These are phyloP conservation scores for Annulohypoxylon maeteangense DNA, from an alignment of 495 filamentous ascomycete species.

Conservation along the genomic window DNA sequence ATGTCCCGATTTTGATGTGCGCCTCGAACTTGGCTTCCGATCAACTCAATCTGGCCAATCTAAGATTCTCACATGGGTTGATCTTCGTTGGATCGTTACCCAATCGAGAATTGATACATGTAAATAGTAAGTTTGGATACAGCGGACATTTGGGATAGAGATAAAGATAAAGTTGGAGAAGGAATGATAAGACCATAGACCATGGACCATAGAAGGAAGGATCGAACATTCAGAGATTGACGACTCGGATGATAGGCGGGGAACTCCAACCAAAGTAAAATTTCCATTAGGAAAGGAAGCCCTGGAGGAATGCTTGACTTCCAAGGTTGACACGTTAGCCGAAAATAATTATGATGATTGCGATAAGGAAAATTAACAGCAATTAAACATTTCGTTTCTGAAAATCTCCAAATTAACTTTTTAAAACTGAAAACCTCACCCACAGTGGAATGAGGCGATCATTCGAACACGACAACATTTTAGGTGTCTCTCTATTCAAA, in stretches of 20 bases:
- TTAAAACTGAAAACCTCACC: not conserved
- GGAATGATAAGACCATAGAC: not conserved
- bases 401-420: not conserved
- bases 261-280: not conserved
- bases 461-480: not conserved
- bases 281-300: too few species aligned
- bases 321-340: not conserved
- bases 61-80: not conserved
- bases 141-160: not conserved
- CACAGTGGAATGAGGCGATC: not conserved
- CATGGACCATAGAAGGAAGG: not conserved
- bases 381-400: conserved; percentile 9
- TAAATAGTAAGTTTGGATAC: not conserved
- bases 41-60: not conserved
- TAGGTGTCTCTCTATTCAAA: not conserved
- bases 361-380: conserved; percentile 4
- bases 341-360: not conserved
- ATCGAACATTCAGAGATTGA: not conserved
- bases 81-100: conserved; percentile 10
- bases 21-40: not conserved
- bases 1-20: not conserved
- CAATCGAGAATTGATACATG: not conserved
- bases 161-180: not conserved
- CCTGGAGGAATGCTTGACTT: too few species aligned
- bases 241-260: not conserved